Base-by-base conservation (phyloP, 2,329 filamentous ascomycete genomes). In the Aureobasidium musti region DNA sequence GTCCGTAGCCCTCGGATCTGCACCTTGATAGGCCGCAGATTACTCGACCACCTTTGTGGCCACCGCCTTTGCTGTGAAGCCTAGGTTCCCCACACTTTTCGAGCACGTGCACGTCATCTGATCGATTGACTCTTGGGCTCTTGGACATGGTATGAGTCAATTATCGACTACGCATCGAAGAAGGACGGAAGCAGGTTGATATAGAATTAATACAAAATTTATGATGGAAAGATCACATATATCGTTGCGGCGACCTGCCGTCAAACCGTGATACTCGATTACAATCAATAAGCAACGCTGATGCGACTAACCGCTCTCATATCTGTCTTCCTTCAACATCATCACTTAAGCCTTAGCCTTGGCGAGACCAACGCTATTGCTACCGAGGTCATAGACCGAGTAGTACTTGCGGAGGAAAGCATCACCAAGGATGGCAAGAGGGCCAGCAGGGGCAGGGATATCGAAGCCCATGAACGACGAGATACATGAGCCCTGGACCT, bases 391-490 rank as follows among this genome's bases (percentile, higher is more conserved):
- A 78, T 99, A 99, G 76, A 99, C 90, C 71, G 92, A 96, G 87
- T 98, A 98, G 85, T 89, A 96, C 77, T 85, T 90, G 80, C 92
- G 88, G 76, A 89, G 79, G 84, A 89, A 89, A 70, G 86, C 91
- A 79, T 97, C 92, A 75, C 95, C 95, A 30, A 99, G 88, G 71
- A 99, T 99, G 69, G 92, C 93, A 71, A 99, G 87, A 72, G 95
- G 95, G 54, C 95, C 94, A 68, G 90, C 89, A 45, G 92, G 92
- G 76, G 89, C 90, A 67, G 92, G 90, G 77, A 86, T 82, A 72
- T 84, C 95, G 89, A 98, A 96, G 74, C 92, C 93, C 88, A 96
- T 96, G 83, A 99, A 97, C 73, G 92, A 91, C 69, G 92, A 97
- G 80, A 99, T 97, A 81, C 95, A 99, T 78, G 89, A 94, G 73